Percentiles rank a stretch among this genome's conserved stretches.
Conservation (phyloP, 345 rosid species). For the Gossypium ekmanianum region DNA sequence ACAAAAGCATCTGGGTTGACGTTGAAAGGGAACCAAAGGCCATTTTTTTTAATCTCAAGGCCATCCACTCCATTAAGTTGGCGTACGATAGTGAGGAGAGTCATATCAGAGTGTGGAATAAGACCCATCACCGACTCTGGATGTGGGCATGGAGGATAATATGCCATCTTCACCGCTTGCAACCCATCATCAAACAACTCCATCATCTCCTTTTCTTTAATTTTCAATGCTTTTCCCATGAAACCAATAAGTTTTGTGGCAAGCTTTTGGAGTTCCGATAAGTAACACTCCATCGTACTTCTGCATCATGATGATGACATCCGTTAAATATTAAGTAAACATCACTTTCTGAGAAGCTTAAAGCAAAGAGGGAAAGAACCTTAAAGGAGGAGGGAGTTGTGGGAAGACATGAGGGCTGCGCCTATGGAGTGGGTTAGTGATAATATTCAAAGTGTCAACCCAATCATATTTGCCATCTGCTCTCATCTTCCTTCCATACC, state of each 20-base stretch:
- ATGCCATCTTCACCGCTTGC: conserved; percentile 43
- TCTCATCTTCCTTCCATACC: conserved; percentile 35
- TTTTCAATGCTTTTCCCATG: conserved; percentile 33
- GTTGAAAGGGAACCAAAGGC: conserved; percentile 22
- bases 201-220: conserved; percentile 27
- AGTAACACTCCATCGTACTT: conserved; percentile 29
- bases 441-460: conserved; percentile 41
- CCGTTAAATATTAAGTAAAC: too few relatives aligned
- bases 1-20: conserved; percentile 23
- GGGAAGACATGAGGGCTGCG: conserved; percentile 32
- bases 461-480: conserved; percentile 48
- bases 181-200: conserved; percentile 36
- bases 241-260: conserved; percentile 25
- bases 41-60: conserved; percentile 25
- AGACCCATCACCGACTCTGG: conserved; percentile 41
- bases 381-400: conserved; percentile 38
- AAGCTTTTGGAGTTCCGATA: conserved; percentile 26
- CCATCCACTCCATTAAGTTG: conserved; percentile 28
- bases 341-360: too few relatives aligned
- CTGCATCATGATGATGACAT: conserved; percentile 19
- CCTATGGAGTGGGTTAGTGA: conserved; percentile 34
- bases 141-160: conserved; percentile 51
- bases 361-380: conserved; percentile 13
- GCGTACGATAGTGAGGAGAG: conserved; percentile 19
- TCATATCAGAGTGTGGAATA: conserved; percentile 37